Evolutionary conservation across 2,329 filamentous ascomycete genomes (phyloP), one percentile per base, ranked within the genome.

Genomic region (Alternaria dauci): DNA sequence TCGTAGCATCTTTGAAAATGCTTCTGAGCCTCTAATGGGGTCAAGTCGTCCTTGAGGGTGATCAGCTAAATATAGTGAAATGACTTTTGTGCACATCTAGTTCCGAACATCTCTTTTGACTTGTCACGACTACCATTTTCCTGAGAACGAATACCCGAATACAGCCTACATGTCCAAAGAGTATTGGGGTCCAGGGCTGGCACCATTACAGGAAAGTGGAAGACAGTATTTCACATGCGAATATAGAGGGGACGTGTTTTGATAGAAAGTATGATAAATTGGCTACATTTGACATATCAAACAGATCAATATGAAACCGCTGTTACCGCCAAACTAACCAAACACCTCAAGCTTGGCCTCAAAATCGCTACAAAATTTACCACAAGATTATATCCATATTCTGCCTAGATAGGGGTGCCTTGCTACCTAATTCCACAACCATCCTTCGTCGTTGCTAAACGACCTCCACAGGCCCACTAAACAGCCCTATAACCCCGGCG

Each of bases 401-500:
- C 20, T 50, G 8, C 32, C 30, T 9, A 4, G 20, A 8, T 12
- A 12, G 12, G 8, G 30, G 20, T 25, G 18, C 16, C 39, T 26
- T 14, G 18, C 46, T 38, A 38, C 23, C 8, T 18, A 11, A 26
- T n/a, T 26, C 11, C 46, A 38, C 5, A 48, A 26, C 23, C 26
- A 26, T 25, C 34, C 46, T 30, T 34, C 16, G 20, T n/a, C 16
- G 8, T 50, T 32, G 14, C 30, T 25, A n/a, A 14, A 38, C 20
- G 18, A 25, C 5, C 20, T 30, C 16, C 6, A 36, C 32, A 50
- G 8, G 14, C 20, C 20, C 46, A 36, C 32, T 20, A 38, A 36
- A 16, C 39, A 42, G 20, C 32, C 32, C 34, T 42, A 60, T 25
- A 43, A 41, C 12, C 57, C 58, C 7, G 47, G 41, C 34, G 43